Evolutionary conservation across 768 basidiomycete species (phyloP).

Genomic region (Leucosporidium scottii): DNA sequence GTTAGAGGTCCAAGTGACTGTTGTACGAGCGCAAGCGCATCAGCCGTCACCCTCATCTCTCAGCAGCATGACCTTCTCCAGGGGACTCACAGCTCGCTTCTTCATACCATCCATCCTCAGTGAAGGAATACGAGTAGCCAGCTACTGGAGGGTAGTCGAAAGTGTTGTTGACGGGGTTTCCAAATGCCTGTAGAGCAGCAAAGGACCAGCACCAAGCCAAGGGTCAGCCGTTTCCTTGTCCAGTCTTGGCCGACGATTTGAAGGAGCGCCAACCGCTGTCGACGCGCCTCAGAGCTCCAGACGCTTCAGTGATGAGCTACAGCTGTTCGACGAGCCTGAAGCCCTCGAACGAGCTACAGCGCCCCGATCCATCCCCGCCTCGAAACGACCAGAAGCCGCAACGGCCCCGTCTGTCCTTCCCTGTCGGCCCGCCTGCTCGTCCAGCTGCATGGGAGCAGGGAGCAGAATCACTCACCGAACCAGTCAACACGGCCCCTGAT

Average conservation of each 20-base stretch:
- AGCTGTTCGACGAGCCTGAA: no score
- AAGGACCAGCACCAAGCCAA: no score
- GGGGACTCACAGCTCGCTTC: conserved; percentile 74
- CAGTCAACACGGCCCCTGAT: conserved; percentile 64
- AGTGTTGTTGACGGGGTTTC: conserved; percentile 60
- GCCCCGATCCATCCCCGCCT: no score
- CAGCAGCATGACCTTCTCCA: conserved; percentile 58
- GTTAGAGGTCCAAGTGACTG: conserved; percentile 30
- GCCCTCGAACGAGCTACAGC: no score
- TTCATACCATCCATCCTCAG: conserved; percentile 69
- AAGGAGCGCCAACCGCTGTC: no score
- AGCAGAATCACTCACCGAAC: conserved; percentile 56
- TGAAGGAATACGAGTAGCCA: conserved; percentile 53
- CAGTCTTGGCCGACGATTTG: no score
- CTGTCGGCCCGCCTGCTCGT: not conserved
- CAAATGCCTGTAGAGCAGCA: not conserved
- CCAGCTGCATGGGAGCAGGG: not conserved
- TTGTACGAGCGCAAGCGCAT: not conserved
- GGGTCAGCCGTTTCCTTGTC: no score
- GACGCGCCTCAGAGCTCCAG: no score
- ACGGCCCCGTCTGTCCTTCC: not conserved
- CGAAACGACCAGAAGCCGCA: not conserved
- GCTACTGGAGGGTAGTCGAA: conserved; percentile 77
- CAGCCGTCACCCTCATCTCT: not conserved
- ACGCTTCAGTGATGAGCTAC: no score